phyloP scores from a whole-genome alignment of 1,139 yeast genomes.

The Wickerhamiella infanticola region DNA sequence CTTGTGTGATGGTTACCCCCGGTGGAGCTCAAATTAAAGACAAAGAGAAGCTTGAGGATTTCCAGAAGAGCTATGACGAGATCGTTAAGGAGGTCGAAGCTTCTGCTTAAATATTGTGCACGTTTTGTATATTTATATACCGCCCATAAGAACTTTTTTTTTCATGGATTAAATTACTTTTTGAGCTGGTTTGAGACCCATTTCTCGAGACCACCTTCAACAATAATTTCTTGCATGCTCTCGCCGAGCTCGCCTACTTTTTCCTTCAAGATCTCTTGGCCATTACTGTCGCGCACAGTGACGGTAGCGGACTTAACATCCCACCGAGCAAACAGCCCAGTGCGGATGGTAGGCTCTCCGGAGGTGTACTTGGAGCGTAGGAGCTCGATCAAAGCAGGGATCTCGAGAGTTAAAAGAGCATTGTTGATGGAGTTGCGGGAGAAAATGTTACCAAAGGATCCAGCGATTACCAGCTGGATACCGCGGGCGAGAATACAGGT shows the following conservation, averaged over 20 bases:
- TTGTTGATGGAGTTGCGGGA: constrained; percentile 91
- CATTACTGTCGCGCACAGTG: constrained; percentile 52
- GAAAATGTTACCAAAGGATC: constrained; percentile 94
- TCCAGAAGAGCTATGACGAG: constrained; percentile 85
- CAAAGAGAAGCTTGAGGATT: constrained; percentile 56
- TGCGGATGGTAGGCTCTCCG: constrained; percentile 71
- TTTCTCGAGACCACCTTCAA: constrained; percentile 94
- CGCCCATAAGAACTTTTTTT: background rate
- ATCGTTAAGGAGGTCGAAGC: constrained; percentile 70
- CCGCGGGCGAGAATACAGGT: constrained; percentile 91
- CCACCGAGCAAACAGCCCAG: constrained; percentile 89
- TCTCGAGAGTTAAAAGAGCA: constrained; percentile 83
- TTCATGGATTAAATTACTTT: background rate
- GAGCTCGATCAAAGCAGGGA: constrained; percentile 68
- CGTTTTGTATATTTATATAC: background rate
- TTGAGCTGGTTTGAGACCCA: constrained; percentile 51
- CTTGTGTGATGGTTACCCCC: constrained; percentile 94
- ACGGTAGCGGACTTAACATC: constrained; percentile 78
- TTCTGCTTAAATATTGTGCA: constrained; percentile 1
- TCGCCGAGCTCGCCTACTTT: constrained; percentile 93
- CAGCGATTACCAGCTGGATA: constrained; percentile 83
- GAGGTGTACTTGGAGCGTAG: constrained; percentile 51
- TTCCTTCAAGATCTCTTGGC: constrained; percentile 51
- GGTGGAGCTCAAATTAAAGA: constrained; percentile 84
- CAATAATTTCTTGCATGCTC: constrained; percentile 88